phyloP scores from a whole-genome alignment of 192 early-diverging fungal species.

The Coemansia sp. region DNA sequence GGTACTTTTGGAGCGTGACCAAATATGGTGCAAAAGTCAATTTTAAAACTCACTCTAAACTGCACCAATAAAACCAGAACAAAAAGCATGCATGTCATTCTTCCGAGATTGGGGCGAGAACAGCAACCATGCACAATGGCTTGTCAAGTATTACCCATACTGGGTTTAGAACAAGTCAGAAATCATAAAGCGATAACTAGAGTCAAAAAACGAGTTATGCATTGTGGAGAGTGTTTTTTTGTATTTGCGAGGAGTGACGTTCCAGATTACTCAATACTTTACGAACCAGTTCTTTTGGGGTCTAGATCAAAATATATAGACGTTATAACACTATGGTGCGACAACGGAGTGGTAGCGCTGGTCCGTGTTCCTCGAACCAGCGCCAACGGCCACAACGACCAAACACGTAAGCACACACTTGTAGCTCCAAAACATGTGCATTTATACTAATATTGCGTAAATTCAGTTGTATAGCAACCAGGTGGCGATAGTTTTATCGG shows the following conservation, averaged over 20 bases:
- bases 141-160: too few relatives aligned
- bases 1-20: too few relatives aligned
- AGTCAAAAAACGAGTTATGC: too few relatives aligned
- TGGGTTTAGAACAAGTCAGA: too few relatives aligned
- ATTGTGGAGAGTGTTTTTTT: not conserved
- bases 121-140: too few relatives aligned
- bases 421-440: not conserved
- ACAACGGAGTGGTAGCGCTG: not conserved
- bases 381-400: not conserved
- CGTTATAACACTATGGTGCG: not conserved
- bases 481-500: constrained; percentile 6
- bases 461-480: not conserved
- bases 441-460: not conserved
- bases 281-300: not conserved
- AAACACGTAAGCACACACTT: not conserved
- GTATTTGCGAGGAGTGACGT: not conserved
- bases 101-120: too few relatives aligned
- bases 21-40: too few relatives aligned
- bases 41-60: too few relatives aligned
- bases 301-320: not conserved
- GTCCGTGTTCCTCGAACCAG: not conserved
- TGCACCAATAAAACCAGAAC: too few relatives aligned
- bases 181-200: too few relatives aligned
- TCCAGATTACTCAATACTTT: too few relatives aligned
- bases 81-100: too few relatives aligned